A percentile compares a stretch with the other conserved stretches of the same genome.
These are phyloP conservation scores for Dryas integrifolia DNA, from an alignment of 331 rosid genomes.

Conservation along the genomic window DNA sequence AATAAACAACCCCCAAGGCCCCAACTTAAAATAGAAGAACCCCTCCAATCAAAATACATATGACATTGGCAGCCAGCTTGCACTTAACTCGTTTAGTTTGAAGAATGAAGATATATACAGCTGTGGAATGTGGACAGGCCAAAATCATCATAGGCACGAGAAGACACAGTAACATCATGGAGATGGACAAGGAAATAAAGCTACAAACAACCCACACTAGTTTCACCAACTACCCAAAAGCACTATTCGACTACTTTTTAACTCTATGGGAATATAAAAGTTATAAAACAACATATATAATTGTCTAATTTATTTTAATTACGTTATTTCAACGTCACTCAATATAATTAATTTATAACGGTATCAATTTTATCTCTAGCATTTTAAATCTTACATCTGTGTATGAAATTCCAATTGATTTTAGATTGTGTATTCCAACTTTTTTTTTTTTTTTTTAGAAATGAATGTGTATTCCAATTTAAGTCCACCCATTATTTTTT, in stretches of 20 bases:
- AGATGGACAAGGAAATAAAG: background rate
- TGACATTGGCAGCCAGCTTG: conserved; percentile 11
- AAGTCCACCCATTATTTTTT: too few species aligned
- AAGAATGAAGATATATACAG: conserved; percentile 16
- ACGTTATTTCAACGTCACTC: too few species aligned
- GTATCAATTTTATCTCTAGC: too few species aligned
- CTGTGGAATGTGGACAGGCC: conserved; percentile 21
- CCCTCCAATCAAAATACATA: background rate
- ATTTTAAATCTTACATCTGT: too few species aligned
- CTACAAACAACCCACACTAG: conserved; percentile 19
- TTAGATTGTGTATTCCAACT: background rate
- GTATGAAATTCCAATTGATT: too few species aligned
- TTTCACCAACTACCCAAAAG: conserved; percentile 19
- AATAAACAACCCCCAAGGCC: background rate
- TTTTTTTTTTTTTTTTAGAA: too few species aligned
- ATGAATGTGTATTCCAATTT: too few species aligned
- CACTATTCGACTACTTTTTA: background rate
- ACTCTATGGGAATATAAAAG: background rate
- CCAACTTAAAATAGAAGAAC: background rate
- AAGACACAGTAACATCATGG: conserved; percentile 10
- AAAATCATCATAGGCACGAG: background rate
- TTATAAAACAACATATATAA: too few species aligned
- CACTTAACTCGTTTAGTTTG: background rate
- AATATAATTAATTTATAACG: too few species aligned
- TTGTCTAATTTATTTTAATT: too few species aligned